phyloP scores from a whole-genome alignment of 139 green algal species.

The Pleodorina starrii region DNA sequence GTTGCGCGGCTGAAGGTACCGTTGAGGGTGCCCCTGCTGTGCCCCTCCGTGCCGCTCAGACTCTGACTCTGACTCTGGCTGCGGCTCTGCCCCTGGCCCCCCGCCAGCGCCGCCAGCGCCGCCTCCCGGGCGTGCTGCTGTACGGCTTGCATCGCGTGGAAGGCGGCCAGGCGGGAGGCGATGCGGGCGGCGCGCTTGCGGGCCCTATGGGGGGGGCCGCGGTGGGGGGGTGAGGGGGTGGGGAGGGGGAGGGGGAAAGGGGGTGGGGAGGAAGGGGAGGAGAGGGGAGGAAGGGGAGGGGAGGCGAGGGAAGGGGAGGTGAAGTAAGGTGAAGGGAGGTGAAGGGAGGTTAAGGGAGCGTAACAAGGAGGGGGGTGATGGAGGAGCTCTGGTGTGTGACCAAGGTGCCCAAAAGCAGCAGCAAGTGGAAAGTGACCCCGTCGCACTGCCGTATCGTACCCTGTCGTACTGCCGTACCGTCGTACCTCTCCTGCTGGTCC shows the following conservation, averaged over 20 bases:
- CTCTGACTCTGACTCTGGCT: not conserved
- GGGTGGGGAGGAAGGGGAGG: not conserved
- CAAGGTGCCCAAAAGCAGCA: not conserved
- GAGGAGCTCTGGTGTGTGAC: not conserved
- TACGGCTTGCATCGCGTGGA: not conserved
- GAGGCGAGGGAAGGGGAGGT: not conserved
- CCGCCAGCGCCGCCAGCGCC: too few species aligned
- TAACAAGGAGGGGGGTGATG: not conserved
- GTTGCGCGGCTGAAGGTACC: conserved; percentile 39
- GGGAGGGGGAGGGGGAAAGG: not conserved
- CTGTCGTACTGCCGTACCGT: not conserved
- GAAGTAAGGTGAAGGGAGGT: not conserved
- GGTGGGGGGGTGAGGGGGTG: not conserved
- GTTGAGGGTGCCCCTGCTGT: not conserved
- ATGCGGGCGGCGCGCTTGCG: conserved; percentile 8
- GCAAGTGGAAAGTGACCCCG: not conserved
- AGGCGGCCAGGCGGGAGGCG: not conserved
- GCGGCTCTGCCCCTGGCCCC: too few species aligned
- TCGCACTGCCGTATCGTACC: not conserved
- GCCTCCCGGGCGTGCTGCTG: not conserved
- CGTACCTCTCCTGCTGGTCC: conserved; percentile 31
- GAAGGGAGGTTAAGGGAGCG: not conserved
- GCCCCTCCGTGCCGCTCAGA: not conserved
- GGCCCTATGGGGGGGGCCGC: not conserved
- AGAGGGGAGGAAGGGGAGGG: not conserved